Evolutionary conservation across 768 basidiomycete genomes (phyloP), one percentile per base, ranked within the genome.

Genomic region (Hydnomerulius pinastri): DNA sequence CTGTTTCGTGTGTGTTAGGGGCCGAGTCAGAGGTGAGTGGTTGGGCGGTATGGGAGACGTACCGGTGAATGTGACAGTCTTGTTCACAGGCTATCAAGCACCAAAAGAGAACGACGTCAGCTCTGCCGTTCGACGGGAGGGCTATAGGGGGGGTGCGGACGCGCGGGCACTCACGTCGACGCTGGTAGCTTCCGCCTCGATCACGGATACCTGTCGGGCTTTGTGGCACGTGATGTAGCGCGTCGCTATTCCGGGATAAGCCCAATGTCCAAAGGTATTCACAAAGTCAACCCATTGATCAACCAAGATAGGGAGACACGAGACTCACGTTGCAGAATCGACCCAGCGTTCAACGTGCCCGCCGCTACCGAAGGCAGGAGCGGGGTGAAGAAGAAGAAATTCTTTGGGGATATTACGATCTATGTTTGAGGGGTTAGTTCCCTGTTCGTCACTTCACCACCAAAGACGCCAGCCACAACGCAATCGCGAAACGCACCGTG

Each of bases 311-410:
- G 0, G 20, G 10, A 41, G 2, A 2, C 3, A 0, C 23, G 45
- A 10, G 67, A 63, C 76, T 27, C 54, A 78, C 77, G 84, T 61
- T 90, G 87, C 47, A 97, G 81, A 63, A 98, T 94, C 24, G 90
- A 91, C 29, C 86, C 83, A 7, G 89, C 73, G 52, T 82, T 86
- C 46, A 98, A 77, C 0, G 96, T 98, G 40, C 96, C 97, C 43
- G 94, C 93, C 0, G 96, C 94, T 35, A 97, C 96, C 50, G 92
- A 95, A 2, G 96, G 97, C 9, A 98, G 75, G 24, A 99, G 78
- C n/a, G 96, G 97, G 0, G 95, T 94, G 75, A 98, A 98, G 38
- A 98, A 81, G 83, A 98, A 99, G 76, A 88, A 99, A 71, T 98
- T 99, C 67, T 90, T 87, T 4, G 97, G 97, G 49, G 92, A 95